Percentiles rank a stretch among this genome's conserved stretches.
Evolutionary conservation across 495 filamentous ascomycete genomes (phyloP).

Genomic region (Penicillium steckii): DNA sequence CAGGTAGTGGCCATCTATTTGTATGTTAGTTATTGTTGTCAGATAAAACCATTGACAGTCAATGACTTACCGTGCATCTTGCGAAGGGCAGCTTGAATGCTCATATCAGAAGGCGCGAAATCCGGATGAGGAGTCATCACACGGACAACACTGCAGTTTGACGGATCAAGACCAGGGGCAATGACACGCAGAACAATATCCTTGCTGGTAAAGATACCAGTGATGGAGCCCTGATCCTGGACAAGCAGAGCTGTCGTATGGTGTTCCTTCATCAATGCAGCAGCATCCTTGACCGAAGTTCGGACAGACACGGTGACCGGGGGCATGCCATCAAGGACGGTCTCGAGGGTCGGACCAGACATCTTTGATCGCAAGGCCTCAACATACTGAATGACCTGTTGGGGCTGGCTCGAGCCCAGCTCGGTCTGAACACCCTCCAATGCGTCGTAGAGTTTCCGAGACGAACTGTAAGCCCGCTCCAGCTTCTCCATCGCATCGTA

Average conservation of each 20-base stretch:
- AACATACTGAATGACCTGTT: slow-evolving; percentile 98
- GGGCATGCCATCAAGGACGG: slow-evolving; percentile 85
- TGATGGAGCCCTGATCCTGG: slow-evolving; percentile 95
- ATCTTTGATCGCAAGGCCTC: slow-evolving; percentile 93
- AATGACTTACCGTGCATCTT: slow-evolving; percentile 91
- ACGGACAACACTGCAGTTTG: slow-evolving; percentile 92
- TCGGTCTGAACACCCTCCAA: slow-evolving; percentile 99
- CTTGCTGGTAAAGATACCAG: slow-evolving; percentile 99
- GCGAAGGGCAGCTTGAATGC: slow-evolving; percentile 91
- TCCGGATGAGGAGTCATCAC: slow-evolving; percentile 99
- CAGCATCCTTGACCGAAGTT: slow-evolving; percentile 94
- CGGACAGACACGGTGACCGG: slow-evolving; percentile 93
- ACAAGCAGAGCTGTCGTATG: slow-evolving; percentile 96
- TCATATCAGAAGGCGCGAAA: slow-evolving; percentile 98
- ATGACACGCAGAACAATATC: slow-evolving; percentile 98
- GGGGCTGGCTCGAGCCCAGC: slow-evolving; percentile 90
- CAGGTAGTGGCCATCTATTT: slow-evolving; percentile 92
- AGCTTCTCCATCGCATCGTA: slow-evolving; percentile 99
- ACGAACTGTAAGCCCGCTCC: slow-evolving; percentile 94
- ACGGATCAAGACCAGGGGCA: slow-evolving; percentile 90
- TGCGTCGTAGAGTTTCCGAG: slow-evolving; percentile 93
- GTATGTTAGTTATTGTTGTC: slow-evolving; percentile 21
- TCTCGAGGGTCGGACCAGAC: slow-evolving; percentile 96
- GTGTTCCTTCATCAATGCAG: slow-evolving; percentile 94
- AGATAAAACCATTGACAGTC: background rate